Conservation (phyloP, 805 yeast genomes). For the Nakazawaea holstii region DNA sequence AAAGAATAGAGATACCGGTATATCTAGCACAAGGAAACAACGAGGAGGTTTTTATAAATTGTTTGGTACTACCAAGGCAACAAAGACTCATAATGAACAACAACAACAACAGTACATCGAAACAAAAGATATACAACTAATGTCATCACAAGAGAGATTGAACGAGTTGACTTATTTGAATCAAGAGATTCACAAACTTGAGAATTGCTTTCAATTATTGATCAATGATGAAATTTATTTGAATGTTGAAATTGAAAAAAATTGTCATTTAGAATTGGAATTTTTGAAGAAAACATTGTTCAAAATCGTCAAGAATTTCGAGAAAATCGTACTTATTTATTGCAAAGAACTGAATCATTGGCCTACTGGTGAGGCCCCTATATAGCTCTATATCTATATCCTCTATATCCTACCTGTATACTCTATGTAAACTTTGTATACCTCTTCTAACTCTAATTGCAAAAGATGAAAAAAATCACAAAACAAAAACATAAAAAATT, state of each 20-base stretch:
- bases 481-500: no score
- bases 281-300: constrained; percentile 35
- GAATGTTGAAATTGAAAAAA: constrained; percentile 36
- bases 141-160: constrained; percentile 19
- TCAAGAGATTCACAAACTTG: constrained; percentile 35
- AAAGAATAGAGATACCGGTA: constrained; percentile 11
- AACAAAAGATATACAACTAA: constrained; percentile 14
- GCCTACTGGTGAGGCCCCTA: not conserved
- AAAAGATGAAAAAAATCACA: no score
- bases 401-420: not conserved
- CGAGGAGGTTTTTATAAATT: not conserved
- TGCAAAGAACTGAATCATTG: constrained; percentile 9
- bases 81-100: not conserved
- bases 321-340: constrained; percentile 17
- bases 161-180: constrained; percentile 18
- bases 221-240: constrained; percentile 38
- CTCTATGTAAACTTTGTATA: no score
- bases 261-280: constrained; percentile 27
- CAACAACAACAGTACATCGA: constrained; percentile 7
- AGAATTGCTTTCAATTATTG: constrained; percentile 40
- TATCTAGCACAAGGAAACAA: not conserved
- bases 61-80: not conserved
- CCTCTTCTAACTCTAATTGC: no score
- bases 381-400: no score
- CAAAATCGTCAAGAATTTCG: constrained; percentile 29